Base-by-base conservation (phyloP, 768 basidiomycete genomes). In the Ramaria sp. region DNA sequence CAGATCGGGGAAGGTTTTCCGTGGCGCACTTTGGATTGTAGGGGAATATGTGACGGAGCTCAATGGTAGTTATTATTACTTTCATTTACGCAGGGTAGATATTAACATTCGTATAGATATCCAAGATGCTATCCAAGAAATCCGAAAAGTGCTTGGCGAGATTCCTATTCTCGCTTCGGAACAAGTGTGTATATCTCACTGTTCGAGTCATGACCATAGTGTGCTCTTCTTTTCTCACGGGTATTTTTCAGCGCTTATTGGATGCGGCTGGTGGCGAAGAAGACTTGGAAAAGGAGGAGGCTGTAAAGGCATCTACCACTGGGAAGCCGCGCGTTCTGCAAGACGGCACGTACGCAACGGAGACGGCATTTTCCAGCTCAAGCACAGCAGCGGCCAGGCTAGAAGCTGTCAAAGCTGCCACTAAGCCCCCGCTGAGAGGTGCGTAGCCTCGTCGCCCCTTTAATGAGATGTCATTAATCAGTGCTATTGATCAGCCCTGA, bases 321-420 rank as follows among this genome's bases (percentile, higher is more conserved):
- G 74, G 78, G 9, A 79, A 79, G 64, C 92, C 80, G 6, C 83
- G 79, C 63, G 88, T 98, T 9, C 71, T 96, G 56, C 92, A 92
- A 18, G 96, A 99, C 62, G 96, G 96, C 8, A 98, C 95, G 2
- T 98, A 99, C 65, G 96, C 94, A 0, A 97, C 95, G 5, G 96
- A 98, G 71, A 90, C 90, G 1, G 90, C 89, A 12, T 97, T 83
- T 70, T 70, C 72, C 12, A 81, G 78, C 24, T 78, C 77, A 50
- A 51, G 50, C 39, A 67, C 76, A n/a, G 72, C 71, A 32, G 69
- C 77, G 34, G 83, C 82, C 5, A 76, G 76, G 56, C 67, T 88
- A 51, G 90, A 95, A 61, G 82, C 85, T 37, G 87, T 87, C 58
- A 91, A 91, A 67, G 78, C 87, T 36, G 88, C 90, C 30, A 70